Conservation (phyloP, 2,329 filamentous ascomycete species). For the Colletotrichum endophyticum region DNA sequence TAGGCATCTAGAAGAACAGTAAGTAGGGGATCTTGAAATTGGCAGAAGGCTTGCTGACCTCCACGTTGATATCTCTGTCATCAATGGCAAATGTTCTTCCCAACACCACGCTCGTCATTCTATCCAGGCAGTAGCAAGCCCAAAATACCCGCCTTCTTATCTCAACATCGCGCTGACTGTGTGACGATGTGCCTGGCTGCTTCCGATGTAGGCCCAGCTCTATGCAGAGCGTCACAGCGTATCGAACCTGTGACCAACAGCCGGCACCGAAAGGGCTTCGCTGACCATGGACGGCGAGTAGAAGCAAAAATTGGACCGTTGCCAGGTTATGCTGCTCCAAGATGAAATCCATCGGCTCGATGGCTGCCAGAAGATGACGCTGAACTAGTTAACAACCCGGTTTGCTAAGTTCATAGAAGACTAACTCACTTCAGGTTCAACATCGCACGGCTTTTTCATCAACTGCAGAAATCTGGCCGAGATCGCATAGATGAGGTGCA, state of each 20-base stretch:
- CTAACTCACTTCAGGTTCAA: slow-evolving; percentile 25
- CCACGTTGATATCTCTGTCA: slow-evolving; percentile 35
- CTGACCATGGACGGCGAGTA: slow-evolving; percentile 37
- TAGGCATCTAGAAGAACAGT: slow-evolving; percentile 22
- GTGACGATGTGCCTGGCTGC: background rate
- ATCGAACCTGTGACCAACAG: slow-evolving; percentile 36
- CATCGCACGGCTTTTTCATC: slow-evolving; percentile 26
- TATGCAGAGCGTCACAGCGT: slow-evolving; percentile 33
- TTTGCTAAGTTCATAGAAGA: accelerated
- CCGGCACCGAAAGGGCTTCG: slow-evolving; percentile 37
- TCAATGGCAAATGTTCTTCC: slow-evolving; percentile 38
- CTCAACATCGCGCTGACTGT: slow-evolving; percentile 24
- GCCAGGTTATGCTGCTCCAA: slow-evolving; percentile 35
- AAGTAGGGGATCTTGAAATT: background rate
- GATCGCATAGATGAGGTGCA: slow-evolving; percentile 30
- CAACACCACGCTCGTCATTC: slow-evolving; percentile 35
- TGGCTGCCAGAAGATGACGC: slow-evolving; percentile 31
- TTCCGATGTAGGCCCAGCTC: slow-evolving; percentile 35
- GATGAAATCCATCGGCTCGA: slow-evolving; percentile 35
- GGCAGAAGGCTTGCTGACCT: slow-evolving; percentile 5
- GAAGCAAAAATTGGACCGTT: slow-evolving; percentile 34
- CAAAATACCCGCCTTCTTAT: slow-evolving; percentile 36
- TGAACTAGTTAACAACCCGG: background rate
- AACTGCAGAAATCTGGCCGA: slow-evolving; percentile 28
- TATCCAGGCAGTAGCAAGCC: slow-evolving; percentile 38